These are phyloP conservation scores for Nannochloropsis gaditana DNA, from an alignment of 108 stramenopile species.

Conservation along the genomic window DNA sequence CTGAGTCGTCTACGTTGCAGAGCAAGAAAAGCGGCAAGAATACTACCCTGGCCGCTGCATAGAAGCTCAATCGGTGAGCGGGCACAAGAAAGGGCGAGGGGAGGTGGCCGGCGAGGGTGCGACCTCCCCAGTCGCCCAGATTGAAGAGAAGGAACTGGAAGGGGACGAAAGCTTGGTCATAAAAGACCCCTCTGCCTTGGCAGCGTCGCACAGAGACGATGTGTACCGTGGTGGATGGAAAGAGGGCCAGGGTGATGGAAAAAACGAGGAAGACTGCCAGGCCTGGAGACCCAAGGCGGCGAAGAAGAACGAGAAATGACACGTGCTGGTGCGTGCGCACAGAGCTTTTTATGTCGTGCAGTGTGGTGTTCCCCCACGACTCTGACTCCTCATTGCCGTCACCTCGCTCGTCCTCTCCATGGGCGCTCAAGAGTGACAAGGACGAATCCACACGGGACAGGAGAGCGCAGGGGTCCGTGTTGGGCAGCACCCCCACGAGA, in stretches of 20 bases:
- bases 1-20: slow-evolving; percentile 40
- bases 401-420: neutral
- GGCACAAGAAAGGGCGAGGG: slow-evolving; percentile 8
- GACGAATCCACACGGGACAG: neutral
- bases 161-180: slow-evolving; percentile 35
- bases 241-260: slow-evolving; percentile 52
- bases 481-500: neutral
- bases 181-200: slow-evolving; percentile 23
- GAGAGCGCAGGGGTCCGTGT: neutral
- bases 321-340: neutral
- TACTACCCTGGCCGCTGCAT: slow-evolving; percentile 34
- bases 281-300: slow-evolving; percentile 28
- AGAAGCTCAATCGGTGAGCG: neutral
- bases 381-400: neutral
- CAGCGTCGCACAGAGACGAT: slow-evolving; percentile 41
- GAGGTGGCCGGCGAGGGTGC: slow-evolving; percentile 36
- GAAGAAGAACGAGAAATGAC: neutral
- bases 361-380: neutral
- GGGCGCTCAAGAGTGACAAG: neutral
- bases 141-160: slow-evolving; percentile 54
- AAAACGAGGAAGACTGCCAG: slow-evolving; percentile 43
- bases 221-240: slow-evolving; percentile 50
- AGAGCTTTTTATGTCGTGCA: neutral
- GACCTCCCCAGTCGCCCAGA: slow-evolving; percentile 48
- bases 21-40: slow-evolving; percentile 51